These are phyloP conservation scores for Paradendryphiella salina DNA, from an alignment of 2,329 filamentous ascomycete genomes.

Conservation along the genomic window DNA sequence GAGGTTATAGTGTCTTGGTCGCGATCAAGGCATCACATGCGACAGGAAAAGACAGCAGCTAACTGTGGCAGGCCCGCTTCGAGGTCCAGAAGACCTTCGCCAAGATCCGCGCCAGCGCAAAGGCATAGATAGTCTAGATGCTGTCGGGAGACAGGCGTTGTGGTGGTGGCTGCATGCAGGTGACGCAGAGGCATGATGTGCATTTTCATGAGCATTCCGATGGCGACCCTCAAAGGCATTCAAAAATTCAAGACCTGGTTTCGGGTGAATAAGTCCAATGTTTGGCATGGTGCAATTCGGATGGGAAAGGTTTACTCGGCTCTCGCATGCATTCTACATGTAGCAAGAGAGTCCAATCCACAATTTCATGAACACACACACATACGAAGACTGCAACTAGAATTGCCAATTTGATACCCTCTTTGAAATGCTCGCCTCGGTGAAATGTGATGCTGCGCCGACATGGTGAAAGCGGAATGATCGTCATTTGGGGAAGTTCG, in stretches of 20 bases:
- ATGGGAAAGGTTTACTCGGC: slow-evolving; percentile 45
- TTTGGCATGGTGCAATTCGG: slow-evolving; percentile 49
- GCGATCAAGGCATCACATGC: not conserved
- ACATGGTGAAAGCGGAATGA: slow-evolving; percentile 1
- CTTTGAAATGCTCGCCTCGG: slow-evolving; percentile 16
- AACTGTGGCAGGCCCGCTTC: slow-evolving; percentile 69
- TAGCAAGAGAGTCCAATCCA: slow-evolving; percentile 47
- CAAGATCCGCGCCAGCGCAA: slow-evolving; percentile 65
- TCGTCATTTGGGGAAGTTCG: slow-evolving; percentile 12
- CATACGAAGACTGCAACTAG: slow-evolving; percentile 34
- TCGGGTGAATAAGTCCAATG: slow-evolving; percentile 44
- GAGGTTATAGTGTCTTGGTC: not conserved
- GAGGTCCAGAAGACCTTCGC: slow-evolving; percentile 96
- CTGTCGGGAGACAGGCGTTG: slow-evolving; percentile 36
- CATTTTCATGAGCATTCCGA: slow-evolving; percentile 47
- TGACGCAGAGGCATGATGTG: slow-evolving; percentile 43
- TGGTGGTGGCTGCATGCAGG: slow-evolving; percentile 38
- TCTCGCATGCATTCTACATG: slow-evolving; percentile 46
- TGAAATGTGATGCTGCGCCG: slow-evolving; percentile 1
- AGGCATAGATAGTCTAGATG: slow-evolving; percentile 44
- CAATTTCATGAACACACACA: slow-evolving; percentile 44
- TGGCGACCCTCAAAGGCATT: slow-evolving; percentile 44
- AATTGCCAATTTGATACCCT: slow-evolving; percentile 43
- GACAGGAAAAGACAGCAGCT: slow-evolving; percentile 15
- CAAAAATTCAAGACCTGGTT: slow-evolving; percentile 46